Conservation (phyloP, 2,329 filamentous ascomycete species). For the Cordyceps javanica region DNA sequence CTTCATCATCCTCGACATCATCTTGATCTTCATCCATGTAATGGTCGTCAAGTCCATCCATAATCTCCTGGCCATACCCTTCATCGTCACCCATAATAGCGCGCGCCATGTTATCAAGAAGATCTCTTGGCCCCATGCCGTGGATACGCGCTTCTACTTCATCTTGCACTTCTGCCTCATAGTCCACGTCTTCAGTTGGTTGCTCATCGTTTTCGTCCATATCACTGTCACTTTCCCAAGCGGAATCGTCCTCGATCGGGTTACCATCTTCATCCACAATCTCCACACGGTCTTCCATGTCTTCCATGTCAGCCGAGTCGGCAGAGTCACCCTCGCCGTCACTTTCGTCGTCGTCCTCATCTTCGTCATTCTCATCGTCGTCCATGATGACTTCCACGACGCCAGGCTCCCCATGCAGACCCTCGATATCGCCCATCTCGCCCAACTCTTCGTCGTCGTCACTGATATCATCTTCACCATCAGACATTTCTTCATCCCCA, state of each 20-base stretch:
- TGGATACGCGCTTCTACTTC: constrained; percentile 45
- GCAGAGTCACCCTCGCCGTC: constrained; percentile 46
- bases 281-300: constrained; percentile 46
- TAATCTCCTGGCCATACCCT: constrained; percentile 45
- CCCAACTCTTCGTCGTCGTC: constrained; percentile 81
- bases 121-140: constrained; percentile 36
- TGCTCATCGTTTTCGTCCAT: constrained; percentile 49
- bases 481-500: constrained; percentile 70
- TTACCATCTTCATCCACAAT: constrained; percentile 60
- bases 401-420: constrained; percentile 54
- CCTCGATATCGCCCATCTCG: constrained; percentile 82
- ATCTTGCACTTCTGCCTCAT: constrained; percentile 50
- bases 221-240: constrained; percentile 55
- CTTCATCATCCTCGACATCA: constrained; percentile 55
- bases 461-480: constrained; percentile 82
- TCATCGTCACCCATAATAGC: constrained; percentile 49
- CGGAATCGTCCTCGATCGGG: constrained; percentile 51
- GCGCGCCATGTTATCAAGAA: constrained; percentile 50
- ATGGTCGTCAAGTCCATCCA: constrained; percentile 45
- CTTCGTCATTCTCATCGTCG: constrained; percentile 58
- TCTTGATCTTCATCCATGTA: constrained; percentile 52
- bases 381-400: constrained; percentile 76
- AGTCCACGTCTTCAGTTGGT: constrained; percentile 48
- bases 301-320: constrained; percentile 38
- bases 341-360: constrained; percentile 54